Evolutionary conservation across 805 yeast genomes (phyloP).

Genomic region (Schizosaccharomyces cryophilus): DNA sequence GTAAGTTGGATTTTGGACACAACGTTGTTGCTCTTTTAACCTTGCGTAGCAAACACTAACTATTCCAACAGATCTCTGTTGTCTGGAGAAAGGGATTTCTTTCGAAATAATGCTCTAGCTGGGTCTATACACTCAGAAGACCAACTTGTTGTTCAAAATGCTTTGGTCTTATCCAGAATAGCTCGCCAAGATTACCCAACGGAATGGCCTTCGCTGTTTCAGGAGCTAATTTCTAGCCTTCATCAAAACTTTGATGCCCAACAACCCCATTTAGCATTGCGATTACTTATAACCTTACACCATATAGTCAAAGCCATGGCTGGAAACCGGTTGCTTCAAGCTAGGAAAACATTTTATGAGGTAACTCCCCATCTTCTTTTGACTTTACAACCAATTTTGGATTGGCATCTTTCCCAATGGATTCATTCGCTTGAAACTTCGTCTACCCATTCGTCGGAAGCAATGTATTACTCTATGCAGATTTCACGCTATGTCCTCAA

Average conservation of each 20-base stretch:
- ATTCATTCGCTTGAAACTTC: neutral
- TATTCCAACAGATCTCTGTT: neutral
- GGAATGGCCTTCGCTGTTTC: slow-evolving; percentile 50
- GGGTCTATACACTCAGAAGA: neutral
- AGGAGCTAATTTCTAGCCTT: slow-evolving; percentile 17
- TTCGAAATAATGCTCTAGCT: neutral
- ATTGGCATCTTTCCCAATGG: neutral
- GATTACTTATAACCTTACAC: slow-evolving; percentile 19
- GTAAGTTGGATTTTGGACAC: slow-evolving; percentile 13
- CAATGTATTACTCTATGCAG: slow-evolving; percentile 23
- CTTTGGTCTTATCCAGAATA: slow-evolving; percentile 56
- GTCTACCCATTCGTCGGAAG: no score
- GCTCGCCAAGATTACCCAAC: slow-evolving; percentile 65
- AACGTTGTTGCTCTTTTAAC: neutral
- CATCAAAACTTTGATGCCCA: neutral
- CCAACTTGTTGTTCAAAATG: slow-evolving; percentile 31
- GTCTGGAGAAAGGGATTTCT: neutral
- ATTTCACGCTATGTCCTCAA: slow-evolving; percentile 60
- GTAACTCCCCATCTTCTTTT: slow-evolving; percentile 31
- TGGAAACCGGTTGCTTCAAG: slow-evolving; percentile 59
- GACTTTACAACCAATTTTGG: neutral
- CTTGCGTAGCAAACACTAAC: neutral
- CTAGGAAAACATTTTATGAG: slow-evolving; percentile 51
- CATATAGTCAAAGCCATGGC: slow-evolving; percentile 56
- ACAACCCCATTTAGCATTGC: neutral